A percentile compares a stretch with the other conserved stretches of the same genome.
phyloP scores from a whole-genome alignment of 2,329 filamentous ascomycete genomes.

The Aureobasidium namibiae region DNA sequence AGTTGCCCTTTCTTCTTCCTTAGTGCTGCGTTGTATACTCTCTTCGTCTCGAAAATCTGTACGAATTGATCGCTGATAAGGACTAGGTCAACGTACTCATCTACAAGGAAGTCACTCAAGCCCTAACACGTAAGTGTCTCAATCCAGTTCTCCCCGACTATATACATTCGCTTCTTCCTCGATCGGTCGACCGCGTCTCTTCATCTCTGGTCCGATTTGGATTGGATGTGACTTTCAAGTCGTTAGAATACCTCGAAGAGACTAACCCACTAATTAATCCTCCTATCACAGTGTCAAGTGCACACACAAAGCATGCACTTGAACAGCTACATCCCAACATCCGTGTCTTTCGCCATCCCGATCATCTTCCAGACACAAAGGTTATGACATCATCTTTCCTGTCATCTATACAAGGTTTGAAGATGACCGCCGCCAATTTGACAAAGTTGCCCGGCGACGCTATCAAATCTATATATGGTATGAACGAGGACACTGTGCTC shows the following conservation, averaged over 20 bases:
- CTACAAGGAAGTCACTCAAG: constrained; percentile 61
- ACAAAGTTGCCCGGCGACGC: constrained; percentile 64
- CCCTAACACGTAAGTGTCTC: constrained; percentile 61
- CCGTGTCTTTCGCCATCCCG: constrained; percentile 80
- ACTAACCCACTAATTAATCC: constrained; percentile 37
- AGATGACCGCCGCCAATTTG: constrained; percentile 45
- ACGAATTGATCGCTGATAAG: background rate
- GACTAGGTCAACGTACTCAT: constrained; percentile 3
- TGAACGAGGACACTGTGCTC: constrained; percentile 69
- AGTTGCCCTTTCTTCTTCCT: too few relatives aligned
- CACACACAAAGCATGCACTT: constrained; percentile 72
- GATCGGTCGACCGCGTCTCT: constrained; percentile 33
- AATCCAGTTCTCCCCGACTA: constrained; percentile 35
- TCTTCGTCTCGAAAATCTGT: constrained; percentile 10
- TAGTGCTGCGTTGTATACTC: constrained; percentile 46
- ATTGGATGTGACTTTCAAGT: constrained; percentile 36
- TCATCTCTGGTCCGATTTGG: constrained; percentile 33
- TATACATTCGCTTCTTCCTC: constrained; percentile 36
- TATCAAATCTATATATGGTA: constrained; percentile 72
- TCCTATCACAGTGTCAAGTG: constrained; percentile 47
- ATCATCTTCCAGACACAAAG: constrained; percentile 69
- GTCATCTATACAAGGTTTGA: constrained; percentile 47
- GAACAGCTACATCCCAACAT: constrained; percentile 75
- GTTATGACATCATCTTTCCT: constrained; percentile 53
- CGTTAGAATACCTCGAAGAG: constrained; percentile 36